phyloP scores from a whole-genome alignment of 2,329 filamentous ascomycete species.

The Cyphellophora europaea region DNA sequence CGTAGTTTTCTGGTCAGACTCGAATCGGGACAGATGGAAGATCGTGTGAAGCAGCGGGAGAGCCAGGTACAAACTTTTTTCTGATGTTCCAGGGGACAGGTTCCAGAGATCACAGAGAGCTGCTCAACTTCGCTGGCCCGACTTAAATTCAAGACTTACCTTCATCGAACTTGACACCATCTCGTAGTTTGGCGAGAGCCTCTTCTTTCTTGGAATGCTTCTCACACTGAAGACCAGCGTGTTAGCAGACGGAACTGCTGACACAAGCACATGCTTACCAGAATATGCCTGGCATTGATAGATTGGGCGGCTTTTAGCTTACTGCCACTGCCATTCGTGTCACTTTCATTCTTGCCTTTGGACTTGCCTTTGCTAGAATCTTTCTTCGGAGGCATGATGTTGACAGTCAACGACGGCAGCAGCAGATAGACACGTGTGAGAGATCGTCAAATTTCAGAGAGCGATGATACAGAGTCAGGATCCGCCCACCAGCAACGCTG shows the following conservation, averaged over 20 bases:
- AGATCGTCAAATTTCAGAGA: no score
- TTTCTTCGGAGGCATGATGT: constrained; percentile 32
- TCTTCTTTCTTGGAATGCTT: constrained; percentile 59
- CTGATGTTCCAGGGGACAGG: no score
- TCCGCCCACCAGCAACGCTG: no score
- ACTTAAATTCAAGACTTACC: constrained; percentile 54
- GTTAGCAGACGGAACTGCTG: not conserved
- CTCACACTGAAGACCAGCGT: constrained; percentile 36
- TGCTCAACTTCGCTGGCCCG: constrained; percentile 55
- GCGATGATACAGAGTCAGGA: no score
- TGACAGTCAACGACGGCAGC: not conserved
- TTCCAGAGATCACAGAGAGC: no score
- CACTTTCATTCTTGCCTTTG: constrained; percentile 31
- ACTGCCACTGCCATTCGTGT: constrained; percentile 20
- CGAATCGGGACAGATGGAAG: no score
- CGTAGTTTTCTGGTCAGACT: no score
- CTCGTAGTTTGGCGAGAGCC: constrained; percentile 50
- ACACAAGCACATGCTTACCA: constrained; percentile 29
- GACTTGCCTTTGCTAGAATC: constrained; percentile 20
- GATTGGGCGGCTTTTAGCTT: constrained; percentile 49
- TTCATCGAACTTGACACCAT: constrained; percentile 56
- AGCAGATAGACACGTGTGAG: no score
- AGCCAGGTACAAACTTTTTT: no score
- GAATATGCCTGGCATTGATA: constrained; percentile 58
- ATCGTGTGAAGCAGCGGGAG: no score